A percentile compares a stretch with the other conserved stretches of the same genome.
Conservation (phyloP, 345 rosid genomes). For the Mangifera indica region DNA sequence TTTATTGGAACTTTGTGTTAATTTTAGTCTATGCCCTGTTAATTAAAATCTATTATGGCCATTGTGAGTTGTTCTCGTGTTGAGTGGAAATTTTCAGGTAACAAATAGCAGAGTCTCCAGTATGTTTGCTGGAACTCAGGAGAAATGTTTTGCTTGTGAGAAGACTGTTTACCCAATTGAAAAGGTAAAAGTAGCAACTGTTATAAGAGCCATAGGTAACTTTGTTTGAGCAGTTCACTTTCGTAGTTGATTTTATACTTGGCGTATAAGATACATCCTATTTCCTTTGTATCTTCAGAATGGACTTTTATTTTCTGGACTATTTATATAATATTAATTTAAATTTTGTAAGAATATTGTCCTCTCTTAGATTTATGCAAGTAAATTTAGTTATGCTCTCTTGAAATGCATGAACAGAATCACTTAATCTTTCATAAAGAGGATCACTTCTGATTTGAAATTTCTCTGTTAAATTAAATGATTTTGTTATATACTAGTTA, state of each 20-base stretch:
- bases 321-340: not conserved
- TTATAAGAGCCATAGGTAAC: slow-evolving; percentile 1
- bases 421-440: not conserved
- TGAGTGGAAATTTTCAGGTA: slow-evolving; percentile 29
- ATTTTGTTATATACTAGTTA: not conserved
- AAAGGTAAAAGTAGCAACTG: slow-evolving; percentile 38
- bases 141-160: slow-evolving; percentile 70
- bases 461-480: not conserved
- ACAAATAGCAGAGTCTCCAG: slow-evolving; percentile 60
- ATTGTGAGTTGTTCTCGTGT: not conserved
- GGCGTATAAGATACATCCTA: not conserved
- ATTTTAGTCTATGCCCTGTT: not conserved
- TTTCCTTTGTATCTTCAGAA: not conserved
- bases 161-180: slow-evolving; percentile 76
- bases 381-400: not conserved
- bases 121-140: slow-evolving; percentile 77
- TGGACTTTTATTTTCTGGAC: not conserved
- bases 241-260: not conserved
- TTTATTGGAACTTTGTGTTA: not conserved
- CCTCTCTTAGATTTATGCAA: not conserved
- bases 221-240: slow-evolving; percentile 2
- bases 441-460: not conserved
- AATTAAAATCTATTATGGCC: not conserved
- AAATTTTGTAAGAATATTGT: not conserved
- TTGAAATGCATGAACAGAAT: not conserved